phyloP scores from a whole-genome alignment of 2,329 filamentous ascomycete genomes.

The Pseudogymnoascus sp. region DNA sequence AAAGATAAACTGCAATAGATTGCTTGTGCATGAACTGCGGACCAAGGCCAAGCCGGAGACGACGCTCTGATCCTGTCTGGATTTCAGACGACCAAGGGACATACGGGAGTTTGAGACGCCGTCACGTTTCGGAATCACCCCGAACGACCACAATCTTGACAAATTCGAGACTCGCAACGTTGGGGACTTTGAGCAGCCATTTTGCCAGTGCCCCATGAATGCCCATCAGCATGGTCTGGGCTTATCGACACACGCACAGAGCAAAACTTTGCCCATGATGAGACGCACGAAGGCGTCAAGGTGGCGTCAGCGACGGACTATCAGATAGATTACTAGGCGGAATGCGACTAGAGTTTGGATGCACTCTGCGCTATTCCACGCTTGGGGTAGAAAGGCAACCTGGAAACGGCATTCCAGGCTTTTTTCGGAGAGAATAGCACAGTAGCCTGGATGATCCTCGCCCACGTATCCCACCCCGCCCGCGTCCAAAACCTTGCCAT shows the following conservation, averaged over 20 bases:
- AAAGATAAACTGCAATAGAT: slow-evolving; percentile 3
- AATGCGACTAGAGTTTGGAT: background rate
- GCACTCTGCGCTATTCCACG: background rate
- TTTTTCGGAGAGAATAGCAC: background rate
- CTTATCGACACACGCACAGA: background rate
- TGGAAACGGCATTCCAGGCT: background rate
- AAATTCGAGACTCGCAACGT: slow-evolving; percentile 1
- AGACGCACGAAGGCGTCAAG: slow-evolving; percentile 2
- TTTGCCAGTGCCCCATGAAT: background rate
- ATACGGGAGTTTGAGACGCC: background rate
- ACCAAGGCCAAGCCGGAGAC: background rate
- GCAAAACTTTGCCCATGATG: background rate
- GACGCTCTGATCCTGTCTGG: slow-evolving; percentile 1
- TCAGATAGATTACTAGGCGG: background rate
- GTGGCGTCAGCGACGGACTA: slow-evolving; percentile 1
- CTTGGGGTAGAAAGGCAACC: background rate
- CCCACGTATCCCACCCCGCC: background rate
- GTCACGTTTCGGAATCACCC: slow-evolving; percentile 4
- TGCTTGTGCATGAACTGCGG: slow-evolving; percentile 5
- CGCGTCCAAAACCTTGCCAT: background rate
- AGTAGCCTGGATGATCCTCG: background rate
- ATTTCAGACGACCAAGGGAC: slow-evolving; percentile 2
- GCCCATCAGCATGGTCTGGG: background rate
- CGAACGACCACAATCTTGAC: background rate
- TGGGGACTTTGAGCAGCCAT: background rate